These are phyloP conservation scores for Helicostylum pulchrum DNA, from an alignment of 192 early-diverging fungal genomes.

Conservation along the genomic window DNA sequence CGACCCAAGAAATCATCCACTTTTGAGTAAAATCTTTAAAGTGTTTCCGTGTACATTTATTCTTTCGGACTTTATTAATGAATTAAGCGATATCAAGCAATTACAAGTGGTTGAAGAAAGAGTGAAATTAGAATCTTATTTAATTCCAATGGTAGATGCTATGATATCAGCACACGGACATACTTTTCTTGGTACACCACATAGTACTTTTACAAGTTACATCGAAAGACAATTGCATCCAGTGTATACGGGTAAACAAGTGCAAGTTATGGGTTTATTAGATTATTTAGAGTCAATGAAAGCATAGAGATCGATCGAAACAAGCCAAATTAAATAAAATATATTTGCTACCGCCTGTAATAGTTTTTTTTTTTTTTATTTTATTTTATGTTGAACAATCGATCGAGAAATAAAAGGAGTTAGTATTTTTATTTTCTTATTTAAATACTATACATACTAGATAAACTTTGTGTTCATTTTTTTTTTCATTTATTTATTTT, in stretches of 20 bases:
- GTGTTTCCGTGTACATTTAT: slow-evolving; percentile 50
- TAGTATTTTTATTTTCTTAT: not conserved
- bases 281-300: slow-evolving; percentile 7
- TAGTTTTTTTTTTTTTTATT: slow-evolving; percentile 1
- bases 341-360: not conserved
- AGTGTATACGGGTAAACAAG: slow-evolving; percentile 21
- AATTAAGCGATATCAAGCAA: slow-evolving; percentile 33
- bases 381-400: not conserved
- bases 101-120: slow-evolving; percentile 39
- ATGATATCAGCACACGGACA: slow-evolving; percentile 50
- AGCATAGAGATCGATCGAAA: not conserved
- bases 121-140: slow-evolving; percentile 40
- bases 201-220: slow-evolving; percentile 46
- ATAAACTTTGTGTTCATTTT: too few relatives aligned
- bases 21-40: slow-evolving; percentile 44
- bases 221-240: slow-evolving; percentile 41
- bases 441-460: not conserved
- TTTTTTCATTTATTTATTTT: too few relatives aligned
- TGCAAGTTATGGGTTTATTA: slow-evolving; percentile 13
- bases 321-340: not conserved
- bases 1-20: slow-evolving; percentile 41
- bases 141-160: slow-evolving; percentile 56
- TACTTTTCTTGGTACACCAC: slow-evolving; percentile 48
- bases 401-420: not conserved
- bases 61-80: slow-evolving; percentile 45